Percentiles rank a stretch among this genome's conserved stretches.
Evolutionary conservation across 805 yeast species (phyloP).

Genomic region (Kuraishia floccosa): DNA sequence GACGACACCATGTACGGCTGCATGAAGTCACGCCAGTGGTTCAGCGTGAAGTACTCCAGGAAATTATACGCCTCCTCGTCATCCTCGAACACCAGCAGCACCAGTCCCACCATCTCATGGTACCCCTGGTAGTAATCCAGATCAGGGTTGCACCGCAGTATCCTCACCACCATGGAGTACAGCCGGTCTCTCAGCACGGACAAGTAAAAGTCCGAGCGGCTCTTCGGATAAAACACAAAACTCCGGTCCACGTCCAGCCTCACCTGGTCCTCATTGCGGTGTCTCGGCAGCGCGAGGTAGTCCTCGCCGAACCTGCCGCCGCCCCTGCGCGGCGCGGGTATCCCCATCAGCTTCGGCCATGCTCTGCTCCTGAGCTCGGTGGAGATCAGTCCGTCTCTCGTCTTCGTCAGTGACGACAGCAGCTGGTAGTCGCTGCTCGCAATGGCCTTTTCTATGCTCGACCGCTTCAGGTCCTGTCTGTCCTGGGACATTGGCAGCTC

Average conservation of each 20-base stretch:
- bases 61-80: constrained; percentile 25
- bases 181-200: constrained; percentile 27
- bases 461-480: constrained; percentile 22
- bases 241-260: constrained; percentile 68
- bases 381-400: constrained; percentile 36
- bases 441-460: constrained; percentile 25
- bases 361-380: constrained; percentile 25
- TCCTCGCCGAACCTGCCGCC: constrained; percentile 9
- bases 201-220: constrained; percentile 9
- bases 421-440: constrained; percentile 15
- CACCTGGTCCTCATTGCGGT: constrained; percentile 72
- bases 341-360: constrained; percentile 41
- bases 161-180: constrained; percentile 30
- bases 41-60: constrained; percentile 44
- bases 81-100: constrained; percentile 38
- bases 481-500: constrained; percentile 29
- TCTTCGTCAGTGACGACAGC: constrained; percentile 23
- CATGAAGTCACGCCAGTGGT: constrained; percentile 79
- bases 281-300: constrained; percentile 16
- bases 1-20: constrained; percentile 57
- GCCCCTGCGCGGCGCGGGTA: neutral
- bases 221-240: constrained; percentile 30
- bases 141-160: constrained; percentile 49
- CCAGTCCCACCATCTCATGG: constrained; percentile 73
- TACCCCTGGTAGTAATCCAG: constrained; percentile 85